Evolutionary conservation across 768 basidiomycete species (phyloP).

Genomic region (Dentipellis fragilis): DNA sequence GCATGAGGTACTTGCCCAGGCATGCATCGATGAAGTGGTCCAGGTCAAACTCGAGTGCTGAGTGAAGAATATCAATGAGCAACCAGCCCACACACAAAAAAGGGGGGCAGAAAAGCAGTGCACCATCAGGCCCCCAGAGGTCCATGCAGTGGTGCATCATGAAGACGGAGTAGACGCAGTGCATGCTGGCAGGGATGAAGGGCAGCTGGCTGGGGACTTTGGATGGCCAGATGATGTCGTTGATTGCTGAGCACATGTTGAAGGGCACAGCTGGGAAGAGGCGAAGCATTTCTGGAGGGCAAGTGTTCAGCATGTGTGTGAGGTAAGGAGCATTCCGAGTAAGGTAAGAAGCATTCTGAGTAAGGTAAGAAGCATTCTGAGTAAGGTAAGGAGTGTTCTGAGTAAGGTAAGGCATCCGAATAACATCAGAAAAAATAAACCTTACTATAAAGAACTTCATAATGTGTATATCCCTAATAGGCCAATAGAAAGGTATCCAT

Average conservation of each 20-base stretch:
- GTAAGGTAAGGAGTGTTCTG: no score
- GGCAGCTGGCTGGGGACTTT: neutral
- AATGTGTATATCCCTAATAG: no score
- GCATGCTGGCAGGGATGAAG: neutral
- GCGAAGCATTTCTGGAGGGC: neutral
- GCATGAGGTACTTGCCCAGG: constrained; percentile 39
- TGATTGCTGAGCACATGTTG: neutral
- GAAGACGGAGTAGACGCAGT: constrained; percentile 12
- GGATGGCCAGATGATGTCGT: neutral
- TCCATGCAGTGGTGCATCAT: constrained; percentile 31
- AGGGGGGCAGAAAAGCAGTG: neutral
- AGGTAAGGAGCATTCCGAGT: no score
- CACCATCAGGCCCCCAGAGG: constrained; percentile 46
- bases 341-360: no score
- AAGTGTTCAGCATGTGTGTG: neutral
- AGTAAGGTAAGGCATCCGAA: no score
- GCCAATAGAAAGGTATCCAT: no score
- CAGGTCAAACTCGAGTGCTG: constrained; percentile 58
- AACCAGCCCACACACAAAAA: neutral
- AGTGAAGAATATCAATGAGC: neutral
- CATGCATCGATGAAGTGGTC: constrained; percentile 54
- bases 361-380: no score
- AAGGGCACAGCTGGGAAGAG: neutral
- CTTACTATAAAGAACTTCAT: no score
- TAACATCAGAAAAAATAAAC: no score